Evolutionary conservation across 257 asterid species (phyloP).

Genomic region (Lithospermum erythrorhizon): DNA sequence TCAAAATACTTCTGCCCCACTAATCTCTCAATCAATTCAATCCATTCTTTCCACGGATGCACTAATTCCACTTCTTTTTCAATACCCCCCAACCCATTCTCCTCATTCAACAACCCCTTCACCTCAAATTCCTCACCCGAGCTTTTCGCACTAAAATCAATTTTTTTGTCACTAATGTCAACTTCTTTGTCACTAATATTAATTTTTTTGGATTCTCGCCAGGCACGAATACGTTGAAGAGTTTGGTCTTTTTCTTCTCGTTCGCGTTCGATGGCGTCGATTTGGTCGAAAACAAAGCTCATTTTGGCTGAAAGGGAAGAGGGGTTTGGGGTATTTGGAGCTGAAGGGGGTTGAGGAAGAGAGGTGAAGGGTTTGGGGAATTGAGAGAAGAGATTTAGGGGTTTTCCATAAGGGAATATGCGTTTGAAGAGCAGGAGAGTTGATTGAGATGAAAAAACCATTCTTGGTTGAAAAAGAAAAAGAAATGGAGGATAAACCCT

Average conservation of each 20-base stretch:
- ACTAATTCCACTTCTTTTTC: conserved; percentile 62
- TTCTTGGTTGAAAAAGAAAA: neutral
- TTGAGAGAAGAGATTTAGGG: conserved; percentile 18
- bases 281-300: conserved; percentile 88
- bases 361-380: conserved; percentile 25
- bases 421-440: conserved; percentile 30
- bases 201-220: conserved; percentile 72
- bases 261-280: conserved; percentile 62
- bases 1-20: conserved; percentile 93
- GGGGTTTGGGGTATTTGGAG: conserved; percentile 26
- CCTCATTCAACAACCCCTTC: conserved; percentile 16
- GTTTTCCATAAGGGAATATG: conserved; percentile 8
- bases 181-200: conserved; percentile 26
- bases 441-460: conserved; percentile 22
- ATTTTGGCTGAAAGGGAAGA: conserved; percentile 72
- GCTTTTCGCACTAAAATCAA: neutral
- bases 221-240: conserved; percentile 81
- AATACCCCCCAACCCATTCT: conserved; percentile 24
- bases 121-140: conserved; percentile 21
- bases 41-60: conserved; percentile 97
- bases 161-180: conserved; percentile 7
- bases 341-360: conserved; percentile 27
- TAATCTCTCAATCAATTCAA: conserved; percentile 83
- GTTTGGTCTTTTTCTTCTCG: conserved; percentile 68
- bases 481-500: neutral